phyloP scores from a whole-genome alignment of 768 basidiomycete species.

The Suillus discolor region DNA sequence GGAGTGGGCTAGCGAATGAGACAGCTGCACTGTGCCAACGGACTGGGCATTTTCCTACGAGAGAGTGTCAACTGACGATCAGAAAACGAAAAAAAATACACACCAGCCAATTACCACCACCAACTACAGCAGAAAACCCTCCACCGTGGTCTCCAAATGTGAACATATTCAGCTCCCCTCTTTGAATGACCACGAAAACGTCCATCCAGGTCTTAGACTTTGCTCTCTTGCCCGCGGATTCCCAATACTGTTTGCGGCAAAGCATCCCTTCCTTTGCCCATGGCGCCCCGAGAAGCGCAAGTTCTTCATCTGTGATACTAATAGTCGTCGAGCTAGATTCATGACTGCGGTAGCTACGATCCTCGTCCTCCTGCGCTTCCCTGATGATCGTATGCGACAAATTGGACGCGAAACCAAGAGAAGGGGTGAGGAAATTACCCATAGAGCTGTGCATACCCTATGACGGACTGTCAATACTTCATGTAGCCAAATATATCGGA shows the following conservation, averaged over 20 bases:
- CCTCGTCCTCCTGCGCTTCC: slow-evolving; percentile 89
- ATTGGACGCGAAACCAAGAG: slow-evolving; percentile 96
- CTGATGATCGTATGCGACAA: slow-evolving; percentile 95
- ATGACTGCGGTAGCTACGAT: slow-evolving; percentile 65
- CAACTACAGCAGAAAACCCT: slow-evolving; percentile 69
- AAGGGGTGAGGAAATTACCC: slow-evolving; percentile 74
- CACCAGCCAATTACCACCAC: slow-evolving; percentile 98
- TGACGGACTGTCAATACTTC: slow-evolving; percentile 17
- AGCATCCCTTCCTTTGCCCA: slow-evolving; percentile 99
- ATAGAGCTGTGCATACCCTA: slow-evolving; percentile 65
- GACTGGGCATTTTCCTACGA: slow-evolving; percentile 80
- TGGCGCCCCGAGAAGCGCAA: slow-evolving; percentile 92
- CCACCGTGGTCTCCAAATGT: slow-evolving; percentile 79
- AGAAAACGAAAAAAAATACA: slow-evolving; percentile 36
- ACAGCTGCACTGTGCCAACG: slow-evolving; percentile 81
- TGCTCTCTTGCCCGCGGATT: slow-evolving; percentile 77
- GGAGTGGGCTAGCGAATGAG: slow-evolving; percentile 86
- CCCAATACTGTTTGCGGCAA: slow-evolving; percentile 94
- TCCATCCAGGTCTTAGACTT: slow-evolving; percentile 93
- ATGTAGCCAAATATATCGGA: neutral
- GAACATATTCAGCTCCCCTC: slow-evolving; percentile 95
- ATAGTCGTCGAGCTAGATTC: slow-evolving; percentile 70
- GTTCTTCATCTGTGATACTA: slow-evolving; percentile 92
- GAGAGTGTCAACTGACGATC: slow-evolving; percentile 12
- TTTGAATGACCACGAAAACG: slow-evolving; percentile 94